These are phyloP conservation scores for Rhinocladiella mackenziei DNA, from an alignment of 2,329 filamentous ascomycete species.

Conservation along the genomic window DNA sequence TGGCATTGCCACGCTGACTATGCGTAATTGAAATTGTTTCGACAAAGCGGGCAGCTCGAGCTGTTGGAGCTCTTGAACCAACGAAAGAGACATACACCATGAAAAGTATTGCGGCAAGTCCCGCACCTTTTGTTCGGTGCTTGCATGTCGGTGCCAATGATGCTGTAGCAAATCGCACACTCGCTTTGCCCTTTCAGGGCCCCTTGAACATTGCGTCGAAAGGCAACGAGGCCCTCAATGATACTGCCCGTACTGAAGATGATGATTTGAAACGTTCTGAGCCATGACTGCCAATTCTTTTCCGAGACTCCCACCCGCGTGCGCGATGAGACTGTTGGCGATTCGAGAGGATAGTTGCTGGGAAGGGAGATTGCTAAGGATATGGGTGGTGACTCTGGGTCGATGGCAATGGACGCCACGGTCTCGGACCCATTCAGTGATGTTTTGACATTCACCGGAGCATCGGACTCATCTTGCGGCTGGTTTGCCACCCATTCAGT, in stretches of 20 bases:
- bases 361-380: slow-evolving; percentile 77
- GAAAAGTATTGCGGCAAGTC: slow-evolving; percentile 93
- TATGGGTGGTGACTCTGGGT: slow-evolving; percentile 80
- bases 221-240: slow-evolving; percentile 79
- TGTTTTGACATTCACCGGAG: slow-evolving; percentile 62
- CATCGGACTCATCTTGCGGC: slow-evolving; percentile 49
- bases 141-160: slow-evolving; percentile 82
- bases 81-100: slow-evolving; percentile 83
- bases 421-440: slow-evolving; percentile 70
- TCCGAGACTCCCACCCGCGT: slow-evolving; percentile 85
- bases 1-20: no score
- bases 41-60: slow-evolving; percentile 86
- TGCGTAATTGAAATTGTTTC: slow-evolving; percentile 74
- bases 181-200: slow-evolving; percentile 90
- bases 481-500: slow-evolving; percentile 40
- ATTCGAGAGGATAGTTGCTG: slow-evolving; percentile 73
- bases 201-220: slow-evolving; percentile 80
- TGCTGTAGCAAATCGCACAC: slow-evolving; percentile 94
- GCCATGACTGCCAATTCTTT: slow-evolving; percentile 88
- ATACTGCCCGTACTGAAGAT: slow-evolving; percentile 87
- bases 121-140: slow-evolving; percentile 86
- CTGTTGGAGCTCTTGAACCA: slow-evolving; percentile 96
- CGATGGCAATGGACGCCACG: slow-evolving; percentile 77
- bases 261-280: slow-evolving; percentile 84
- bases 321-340: slow-evolving; percentile 69